A percentile compares a stretch with the other conserved stretches of the same genome.
Conservation (phyloP, 2,329 filamentous ascomycete species). For the Neopestalotiopsis sp. region DNA sequence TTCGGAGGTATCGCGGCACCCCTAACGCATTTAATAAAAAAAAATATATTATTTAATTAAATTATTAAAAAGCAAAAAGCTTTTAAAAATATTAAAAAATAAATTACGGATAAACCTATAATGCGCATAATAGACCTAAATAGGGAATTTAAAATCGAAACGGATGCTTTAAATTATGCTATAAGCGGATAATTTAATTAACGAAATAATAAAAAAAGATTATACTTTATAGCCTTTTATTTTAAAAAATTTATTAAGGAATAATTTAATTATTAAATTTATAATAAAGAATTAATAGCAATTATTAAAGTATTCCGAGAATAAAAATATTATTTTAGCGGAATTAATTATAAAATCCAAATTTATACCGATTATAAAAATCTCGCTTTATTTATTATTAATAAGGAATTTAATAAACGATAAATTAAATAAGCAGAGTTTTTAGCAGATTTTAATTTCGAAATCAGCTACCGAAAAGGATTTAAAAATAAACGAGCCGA, state of each 20-base stretch:
- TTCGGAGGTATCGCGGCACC: slow-evolving; percentile 7
- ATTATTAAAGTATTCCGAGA: slow-evolving; percentile 31
- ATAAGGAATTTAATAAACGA: slow-evolving; percentile 16
- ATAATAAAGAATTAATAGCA: slow-evolving; percentile 29
- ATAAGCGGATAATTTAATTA: slow-evolving; percentile 14
- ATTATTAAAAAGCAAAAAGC: not conserved
- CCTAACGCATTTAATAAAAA: slow-evolving; percentile 9
- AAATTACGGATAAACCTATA: slow-evolving; percentile 16
- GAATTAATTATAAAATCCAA: slow-evolving; percentile 24
- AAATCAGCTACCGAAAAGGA: not conserved
- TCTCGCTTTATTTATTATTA: slow-evolving; percentile 18
- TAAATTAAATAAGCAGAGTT: slow-evolving; percentile 20
- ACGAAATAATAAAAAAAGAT: slow-evolving; percentile 17
- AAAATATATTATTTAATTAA: not conserved
- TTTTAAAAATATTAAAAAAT: not conserved
- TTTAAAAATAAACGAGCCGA: not conserved
- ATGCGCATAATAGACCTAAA: not conserved
- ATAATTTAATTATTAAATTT: slow-evolving; percentile 30
- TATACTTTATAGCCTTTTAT: slow-evolving; percentile 16
- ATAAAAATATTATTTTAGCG: slow-evolving; percentile 27
- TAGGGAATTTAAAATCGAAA: slow-evolving; percentile 13
- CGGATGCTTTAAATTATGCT: not conserved
- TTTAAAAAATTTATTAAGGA: slow-evolving; percentile 26
- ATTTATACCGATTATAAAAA: slow-evolving; percentile 30
- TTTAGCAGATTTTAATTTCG: not conserved